These are phyloP conservation scores for Pseudocercospora musae DNA, from an alignment of 2,329 filamentous ascomycete genomes.

Conservation along the genomic window DNA sequence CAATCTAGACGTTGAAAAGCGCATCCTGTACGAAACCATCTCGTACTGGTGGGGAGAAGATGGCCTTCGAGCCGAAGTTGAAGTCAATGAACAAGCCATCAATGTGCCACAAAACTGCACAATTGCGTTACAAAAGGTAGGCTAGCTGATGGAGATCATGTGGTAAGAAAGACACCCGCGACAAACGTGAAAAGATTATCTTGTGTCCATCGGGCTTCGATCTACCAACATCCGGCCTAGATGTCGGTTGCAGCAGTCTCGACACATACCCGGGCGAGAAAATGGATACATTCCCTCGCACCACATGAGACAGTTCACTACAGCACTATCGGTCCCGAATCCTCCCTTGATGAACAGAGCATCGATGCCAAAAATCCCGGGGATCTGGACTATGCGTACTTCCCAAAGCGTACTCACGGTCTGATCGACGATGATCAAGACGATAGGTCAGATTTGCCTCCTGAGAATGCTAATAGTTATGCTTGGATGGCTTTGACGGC, in stretches of 20 bases:
- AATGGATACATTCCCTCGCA: slow-evolving; percentile 18
- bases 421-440: slow-evolving; percentile 18
- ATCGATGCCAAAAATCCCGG: slow-evolving; percentile 14
- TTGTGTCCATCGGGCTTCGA: slow-evolving; percentile 17
- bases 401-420: slow-evolving; percentile 13
- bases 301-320: slow-evolving; percentile 23
- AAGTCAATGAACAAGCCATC: too few species aligned
- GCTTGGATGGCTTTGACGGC: slow-evolving; percentile 17
- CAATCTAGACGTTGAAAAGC: too few species aligned
- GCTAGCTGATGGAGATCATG: too few species aligned
- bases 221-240: neutral
- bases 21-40: too few species aligned
- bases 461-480: slow-evolving; percentile 23
- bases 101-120: too few species aligned
- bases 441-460: slow-evolving; percentile 1
- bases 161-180: slow-evolving; percentile 15
- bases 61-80: too few species aligned
- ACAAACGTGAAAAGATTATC: slow-evolving; percentile 21
- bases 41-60: too few species aligned
- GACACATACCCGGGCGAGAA: slow-evolving; percentile 18
- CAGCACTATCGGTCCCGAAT: slow-evolving; percentile 16
- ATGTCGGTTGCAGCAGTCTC: slow-evolving; percentile 12
- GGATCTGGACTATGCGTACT: slow-evolving; percentile 10
- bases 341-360: neutral
- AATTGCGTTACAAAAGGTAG: too few species aligned